Base-by-base conservation (phyloP, 2,329 filamentous ascomycete genomes). In the Laburnicola sp. region DNA sequence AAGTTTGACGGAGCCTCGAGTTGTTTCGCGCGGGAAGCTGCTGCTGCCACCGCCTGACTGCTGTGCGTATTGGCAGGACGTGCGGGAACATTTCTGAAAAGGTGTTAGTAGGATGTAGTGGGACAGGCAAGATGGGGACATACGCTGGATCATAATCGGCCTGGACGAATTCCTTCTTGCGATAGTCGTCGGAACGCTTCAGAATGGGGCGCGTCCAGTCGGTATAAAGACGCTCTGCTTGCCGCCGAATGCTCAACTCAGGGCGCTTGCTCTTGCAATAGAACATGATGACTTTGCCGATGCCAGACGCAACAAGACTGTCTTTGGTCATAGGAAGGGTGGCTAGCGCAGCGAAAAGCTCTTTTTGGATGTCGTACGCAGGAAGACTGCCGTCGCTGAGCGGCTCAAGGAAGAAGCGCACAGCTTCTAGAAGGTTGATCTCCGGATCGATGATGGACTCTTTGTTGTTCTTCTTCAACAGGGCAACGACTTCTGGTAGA, bases 191-290 rank as follows among this genome's bases (percentile, higher is more conserved):
- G 54, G 89, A 96, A 61, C 91, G 86, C 77, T 95, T 93, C 47
- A 99, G 80, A 57, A 99, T 96, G 3, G 93, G 92, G 35, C 94
- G 82, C 58, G 91, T 96, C 94, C 94, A 99, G 70, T 97, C 93
- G 50, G 89, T 90, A 50, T 97, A 80, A n/a, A 97, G 80, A 42
- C 89, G 85, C 77, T 97, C 92, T 0, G 94, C 94, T 76, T 92
- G 90, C 60, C 93, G 86, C 79, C 97, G 97, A 79, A 99, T 97
- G 54, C 81, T 82, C 3, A 87, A 79, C 74, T 97, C 90, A 0
- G 92, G 88, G 60, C 90, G 87, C 77, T 92, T 95, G 78, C 89
- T 96, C 75, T 92, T 92, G 44, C 92, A 97, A 76, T 99, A 99
- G 77, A 97, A 99, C 56, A 96, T 84, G 45, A 97, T 88, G 41